Conservation (phyloP, 768 basidiomycete genomes). For the Paxillus rubicundulus region DNA sequence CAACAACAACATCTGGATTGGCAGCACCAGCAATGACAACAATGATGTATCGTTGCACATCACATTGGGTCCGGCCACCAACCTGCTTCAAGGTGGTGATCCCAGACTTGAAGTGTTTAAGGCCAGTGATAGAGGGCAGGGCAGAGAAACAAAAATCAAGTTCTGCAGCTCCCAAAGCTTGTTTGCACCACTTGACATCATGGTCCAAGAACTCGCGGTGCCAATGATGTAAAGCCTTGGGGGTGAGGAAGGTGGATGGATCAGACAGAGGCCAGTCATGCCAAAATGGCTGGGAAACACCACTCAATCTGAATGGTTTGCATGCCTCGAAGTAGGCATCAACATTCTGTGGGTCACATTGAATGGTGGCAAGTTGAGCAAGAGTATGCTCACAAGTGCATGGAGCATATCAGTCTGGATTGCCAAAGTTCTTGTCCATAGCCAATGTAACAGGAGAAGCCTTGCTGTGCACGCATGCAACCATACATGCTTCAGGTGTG, state of each 20-base stretch:
- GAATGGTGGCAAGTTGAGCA: slow-evolving; percentile 1
- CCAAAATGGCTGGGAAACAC: slow-evolving; percentile 33
- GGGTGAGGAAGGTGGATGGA: slow-evolving; percentile 34
- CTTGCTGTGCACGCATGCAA: slow-evolving; percentile 13
- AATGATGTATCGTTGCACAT: slow-evolving; percentile 29
- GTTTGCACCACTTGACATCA: slow-evolving; percentile 19
- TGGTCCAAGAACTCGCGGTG: slow-evolving; percentile 33
- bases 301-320: slow-evolving; percentile 2
- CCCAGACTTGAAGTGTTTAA: slow-evolving; percentile 27
- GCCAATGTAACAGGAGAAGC: slow-evolving; percentile 34
- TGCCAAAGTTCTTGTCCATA: slow-evolving; percentile 30
- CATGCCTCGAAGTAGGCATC: neutral
- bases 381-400: slow-evolving; percentile 7
- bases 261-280: slow-evolving; percentile 32
- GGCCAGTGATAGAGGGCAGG: slow-evolving; percentile 17
- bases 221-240: slow-evolving; percentile 40
- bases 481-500: slow-evolving; percentile 6
- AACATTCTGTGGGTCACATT: neutral
- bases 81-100: slow-evolving; percentile 27
- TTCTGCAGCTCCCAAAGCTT: slow-evolving; percentile 16
- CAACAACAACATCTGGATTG: slow-evolving; percentile 23
- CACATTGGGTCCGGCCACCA: slow-evolving; percentile 26
- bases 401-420: slow-evolving; percentile 26
- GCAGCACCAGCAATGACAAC: slow-evolving; percentile 33
- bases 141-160: slow-evolving; percentile 27